Conservation (phyloP, 306 rosid species). For the Notholithocarpus densiflorus region DNA sequence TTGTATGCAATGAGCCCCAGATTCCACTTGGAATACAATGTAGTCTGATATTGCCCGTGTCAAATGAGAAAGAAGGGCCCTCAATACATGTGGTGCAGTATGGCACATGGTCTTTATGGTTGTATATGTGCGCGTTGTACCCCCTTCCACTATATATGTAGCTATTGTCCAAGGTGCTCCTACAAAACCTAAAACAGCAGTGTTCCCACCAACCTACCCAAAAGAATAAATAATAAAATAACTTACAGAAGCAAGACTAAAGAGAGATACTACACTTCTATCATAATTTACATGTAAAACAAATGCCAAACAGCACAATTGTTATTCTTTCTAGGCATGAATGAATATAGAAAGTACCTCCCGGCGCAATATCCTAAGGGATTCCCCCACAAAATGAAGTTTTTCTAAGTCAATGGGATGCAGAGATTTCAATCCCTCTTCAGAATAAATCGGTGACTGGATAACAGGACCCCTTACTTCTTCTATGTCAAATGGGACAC, state of each 20-base stretch:
- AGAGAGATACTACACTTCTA: no score
- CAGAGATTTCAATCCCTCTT: slow-evolving; percentile 73
- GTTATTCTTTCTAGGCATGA: slow-evolving; percentile 8
- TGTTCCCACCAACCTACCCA: slow-evolving; percentile 67
- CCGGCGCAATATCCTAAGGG: slow-evolving; percentile 62
- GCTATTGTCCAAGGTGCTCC: slow-evolving; percentile 99
- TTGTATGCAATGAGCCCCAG: slow-evolving; percentile 97
- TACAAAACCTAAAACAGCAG: slow-evolving; percentile 97
- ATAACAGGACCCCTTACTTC: slow-evolving; percentile 92
- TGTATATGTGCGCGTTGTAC: slow-evolving; percentile 81
- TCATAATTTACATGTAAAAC: neutral
- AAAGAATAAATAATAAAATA: slow-evolving; percentile 12
- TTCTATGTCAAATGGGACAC: slow-evolving; percentile 90
- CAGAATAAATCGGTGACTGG: slow-evolving; percentile 74
- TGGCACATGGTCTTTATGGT: slow-evolving; percentile 95
- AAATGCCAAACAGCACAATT: neutral
- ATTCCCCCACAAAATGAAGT: slow-evolving; percentile 81
- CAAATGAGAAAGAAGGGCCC: slow-evolving; percentile 83
- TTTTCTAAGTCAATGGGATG: slow-evolving; percentile 81
- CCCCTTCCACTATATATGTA: slow-evolving; percentile 97
- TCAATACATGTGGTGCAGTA: slow-evolving; percentile 81
- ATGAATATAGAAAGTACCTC: slow-evolving; percentile 50
- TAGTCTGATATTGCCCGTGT: slow-evolving; percentile 83
- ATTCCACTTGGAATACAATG: slow-evolving; percentile 75
- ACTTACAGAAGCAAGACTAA: neutral